phyloP scores from a whole-genome alignment of 768 basidiomycete genomes.

The Lenzites betulinus region DNA sequence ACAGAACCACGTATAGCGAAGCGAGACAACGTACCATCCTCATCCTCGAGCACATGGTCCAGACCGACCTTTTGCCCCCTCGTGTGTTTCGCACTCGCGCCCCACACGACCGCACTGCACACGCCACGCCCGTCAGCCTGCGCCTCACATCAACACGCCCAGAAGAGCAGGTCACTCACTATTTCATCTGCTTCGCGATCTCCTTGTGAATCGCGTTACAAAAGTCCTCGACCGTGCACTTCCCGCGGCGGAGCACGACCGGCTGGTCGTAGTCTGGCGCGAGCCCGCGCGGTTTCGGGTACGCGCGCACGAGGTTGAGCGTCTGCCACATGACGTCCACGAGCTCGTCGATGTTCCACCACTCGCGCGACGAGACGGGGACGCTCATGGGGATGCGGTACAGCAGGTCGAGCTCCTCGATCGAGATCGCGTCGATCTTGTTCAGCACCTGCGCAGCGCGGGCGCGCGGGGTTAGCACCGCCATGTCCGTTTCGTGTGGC shows the following conservation, averaged over 20 bases:
- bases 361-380: conserved; percentile 89
- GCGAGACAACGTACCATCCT: conserved; percentile 63
- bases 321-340: conserved; percentile 92
- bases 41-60: conserved; percentile 84
- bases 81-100: conserved; percentile 94
- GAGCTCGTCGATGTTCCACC: conserved; percentile 97
- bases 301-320: conserved; percentile 90
- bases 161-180: conserved; percentile 49
- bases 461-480: not conserved
- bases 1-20: not conserved
- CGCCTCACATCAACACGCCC: not conserved
- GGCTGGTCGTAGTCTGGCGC: conserved; percentile 90
- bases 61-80: conserved; percentile 94
- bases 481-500: not conserved
- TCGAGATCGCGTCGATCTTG: conserved; percentile 93
- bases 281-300: conserved; percentile 93
- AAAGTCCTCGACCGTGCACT: conserved; percentile 80
- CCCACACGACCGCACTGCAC: conserved; percentile 87
- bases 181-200: conserved; percentile 97
- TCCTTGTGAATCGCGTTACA: conserved; percentile 95
- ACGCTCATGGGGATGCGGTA: conserved; percentile 97
- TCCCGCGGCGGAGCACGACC: conserved; percentile 76
- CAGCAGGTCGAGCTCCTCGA: conserved; percentile 94
- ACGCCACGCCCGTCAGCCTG: not conserved
- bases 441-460: conserved; percentile 20